A percentile compares a stretch with the other conserved stretches of the same genome.
Evolutionary conservation across 208 protist species (phyloP).

Genomic region (Crithidia fasciculata): DNA sequence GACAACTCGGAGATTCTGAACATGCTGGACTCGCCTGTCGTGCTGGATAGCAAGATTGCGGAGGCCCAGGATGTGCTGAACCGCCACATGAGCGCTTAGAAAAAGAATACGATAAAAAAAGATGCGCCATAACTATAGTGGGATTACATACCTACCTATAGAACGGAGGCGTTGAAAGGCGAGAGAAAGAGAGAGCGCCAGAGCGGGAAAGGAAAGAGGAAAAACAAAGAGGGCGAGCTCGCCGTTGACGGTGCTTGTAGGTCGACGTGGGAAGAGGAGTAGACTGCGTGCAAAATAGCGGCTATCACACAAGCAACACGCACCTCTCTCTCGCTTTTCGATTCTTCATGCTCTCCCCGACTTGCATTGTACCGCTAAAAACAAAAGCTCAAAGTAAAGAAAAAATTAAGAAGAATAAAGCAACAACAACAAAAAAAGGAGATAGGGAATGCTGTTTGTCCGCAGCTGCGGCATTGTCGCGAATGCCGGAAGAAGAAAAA

Average conservation of each 20-base stretch:
- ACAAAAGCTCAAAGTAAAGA: too few relatives aligned
- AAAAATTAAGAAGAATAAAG: too few relatives aligned
- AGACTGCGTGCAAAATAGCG: too few relatives aligned
- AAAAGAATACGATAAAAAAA: slow-evolving; percentile 16
- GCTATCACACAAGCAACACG: too few relatives aligned
- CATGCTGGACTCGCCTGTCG: slow-evolving; percentile 92
- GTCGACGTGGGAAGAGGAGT: too few relatives aligned
- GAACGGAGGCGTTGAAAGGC: too few relatives aligned
- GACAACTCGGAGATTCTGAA: slow-evolving; percentile 95
- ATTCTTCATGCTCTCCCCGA: too few relatives aligned
- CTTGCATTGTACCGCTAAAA: too few relatives aligned
- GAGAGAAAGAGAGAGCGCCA: background rate
- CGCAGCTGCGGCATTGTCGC: background rate
- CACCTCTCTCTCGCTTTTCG: too few relatives aligned
- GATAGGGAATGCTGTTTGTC: background rate
- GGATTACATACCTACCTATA: background rate
- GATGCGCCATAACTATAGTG: background rate
- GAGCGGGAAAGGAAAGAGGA: background rate
- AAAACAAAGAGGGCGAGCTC: too few relatives aligned
- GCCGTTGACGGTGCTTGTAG: too few relatives aligned
- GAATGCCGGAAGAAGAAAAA: slow-evolving; percentile 9
- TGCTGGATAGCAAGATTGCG: slow-evolving; percentile 95
- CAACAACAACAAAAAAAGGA: background rate
- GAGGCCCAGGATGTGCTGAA: slow-evolving; percentile 97
- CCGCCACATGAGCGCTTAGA: slow-evolving; percentile 82